These are phyloP conservation scores for Fomitopsis betulina DNA, from an alignment of 1,284 basidiomycete genomes.

Conservation along the genomic window DNA sequence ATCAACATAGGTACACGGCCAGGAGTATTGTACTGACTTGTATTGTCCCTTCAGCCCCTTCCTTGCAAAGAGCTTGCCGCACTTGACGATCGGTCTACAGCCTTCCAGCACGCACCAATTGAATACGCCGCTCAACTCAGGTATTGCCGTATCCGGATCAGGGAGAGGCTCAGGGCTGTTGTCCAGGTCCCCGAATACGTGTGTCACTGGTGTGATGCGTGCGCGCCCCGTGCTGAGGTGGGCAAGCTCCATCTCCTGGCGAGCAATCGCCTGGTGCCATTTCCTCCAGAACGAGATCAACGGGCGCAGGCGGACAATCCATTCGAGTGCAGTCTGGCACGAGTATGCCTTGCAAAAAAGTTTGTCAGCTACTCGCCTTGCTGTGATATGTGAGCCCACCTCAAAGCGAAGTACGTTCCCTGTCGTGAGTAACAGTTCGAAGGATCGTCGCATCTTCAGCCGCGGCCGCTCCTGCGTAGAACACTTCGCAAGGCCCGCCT, in stretches of 20 bases:
- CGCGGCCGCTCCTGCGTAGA: conserved; percentile 39
- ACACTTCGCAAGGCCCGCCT: conserved; percentile 39
- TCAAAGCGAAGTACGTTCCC: conserved; percentile 74
- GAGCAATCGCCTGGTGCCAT: conserved; percentile 65
- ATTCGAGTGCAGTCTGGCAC: conserved; percentile 63
- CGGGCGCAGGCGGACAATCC: conserved; percentile 68
- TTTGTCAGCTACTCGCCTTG: not conserved
- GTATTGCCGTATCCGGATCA: conserved; percentile 46
- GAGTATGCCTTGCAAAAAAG: conserved; percentile 49
- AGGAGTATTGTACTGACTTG: conserved; percentile 42
- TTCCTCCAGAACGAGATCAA: conserved; percentile 75
- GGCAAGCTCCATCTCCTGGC: conserved; percentile 74
- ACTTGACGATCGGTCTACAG: conserved; percentile 68
- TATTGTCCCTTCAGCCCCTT: conserved; percentile 65
- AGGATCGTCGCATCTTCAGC: conserved; percentile 62
- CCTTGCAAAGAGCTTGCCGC: conserved; percentile 68
- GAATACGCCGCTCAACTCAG: conserved; percentile 61
- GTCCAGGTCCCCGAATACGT: conserved; percentile 37
- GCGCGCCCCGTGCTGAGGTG: conserved; percentile 46
- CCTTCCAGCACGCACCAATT: conserved; percentile 78
- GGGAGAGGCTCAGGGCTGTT: conserved; percentile 43
- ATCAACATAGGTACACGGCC: not conserved
- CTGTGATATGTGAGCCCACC: conserved; percentile 32
- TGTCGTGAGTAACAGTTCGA: conserved; percentile 70
- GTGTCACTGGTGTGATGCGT: conserved; percentile 48